Conservation (phyloP, 2,329 filamentous ascomycete genomes). For the Colletotrichum paranaense region DNA sequence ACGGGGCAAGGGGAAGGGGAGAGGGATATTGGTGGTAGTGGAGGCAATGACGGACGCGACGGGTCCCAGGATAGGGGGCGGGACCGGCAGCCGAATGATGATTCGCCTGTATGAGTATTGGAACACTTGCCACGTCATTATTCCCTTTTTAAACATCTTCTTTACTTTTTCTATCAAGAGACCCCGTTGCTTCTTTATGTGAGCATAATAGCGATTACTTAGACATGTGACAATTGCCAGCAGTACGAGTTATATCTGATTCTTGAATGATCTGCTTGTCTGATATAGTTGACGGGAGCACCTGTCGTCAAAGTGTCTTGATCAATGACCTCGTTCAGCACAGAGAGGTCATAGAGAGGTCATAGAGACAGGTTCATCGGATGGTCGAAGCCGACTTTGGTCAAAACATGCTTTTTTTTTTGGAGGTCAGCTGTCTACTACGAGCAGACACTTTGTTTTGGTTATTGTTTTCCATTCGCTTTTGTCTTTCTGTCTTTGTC, state of each 20-base stretch:
- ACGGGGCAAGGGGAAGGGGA: not conserved
- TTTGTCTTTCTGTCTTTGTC: too few species aligned
- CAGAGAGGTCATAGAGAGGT: too few species aligned
- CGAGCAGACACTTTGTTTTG: too few species aligned
- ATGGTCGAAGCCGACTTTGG: too few species aligned
- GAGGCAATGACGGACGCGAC: slow-evolving; percentile 7
- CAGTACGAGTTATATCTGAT: not conserved
- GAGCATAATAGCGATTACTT: not conserved
- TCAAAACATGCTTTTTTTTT: too few species aligned
- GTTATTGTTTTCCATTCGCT: too few species aligned
- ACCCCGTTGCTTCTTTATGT: not conserved
- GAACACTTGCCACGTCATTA: slow-evolving; percentile 24
- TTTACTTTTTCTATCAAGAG: not conserved
- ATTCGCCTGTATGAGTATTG: slow-evolving; percentile 48
- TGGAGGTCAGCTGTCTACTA: too few species aligned
- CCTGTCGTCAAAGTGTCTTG: not conserved
- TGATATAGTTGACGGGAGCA: not conserved
- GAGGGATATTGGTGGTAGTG: not conserved
- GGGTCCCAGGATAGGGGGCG: slow-evolving; percentile 22
- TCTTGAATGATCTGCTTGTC: not conserved
- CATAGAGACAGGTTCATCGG: too few species aligned
- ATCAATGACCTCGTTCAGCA: not conserved
- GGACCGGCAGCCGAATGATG: slow-evolving; percentile 32
- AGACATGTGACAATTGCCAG: not conserved
- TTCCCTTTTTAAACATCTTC: slow-evolving; percentile 32